Evolutionary conservation across 352 stramenopile genomes (phyloP).

Genomic region (Achlya hypogyna): DNA sequence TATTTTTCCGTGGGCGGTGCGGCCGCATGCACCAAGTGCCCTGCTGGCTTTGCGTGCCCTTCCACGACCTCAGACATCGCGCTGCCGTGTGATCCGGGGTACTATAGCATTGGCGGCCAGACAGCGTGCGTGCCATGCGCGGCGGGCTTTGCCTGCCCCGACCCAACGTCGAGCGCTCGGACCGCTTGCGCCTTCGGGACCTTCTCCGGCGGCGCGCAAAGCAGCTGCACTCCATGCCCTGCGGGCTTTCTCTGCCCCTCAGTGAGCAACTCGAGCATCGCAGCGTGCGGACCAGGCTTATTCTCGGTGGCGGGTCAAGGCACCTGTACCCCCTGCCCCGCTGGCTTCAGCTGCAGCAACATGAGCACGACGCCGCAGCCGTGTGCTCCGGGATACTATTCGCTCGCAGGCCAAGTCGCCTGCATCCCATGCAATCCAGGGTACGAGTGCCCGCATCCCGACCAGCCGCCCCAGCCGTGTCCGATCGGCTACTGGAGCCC

Average conservation of each 20-base stretch:
- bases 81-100: constrained; percentile 42
- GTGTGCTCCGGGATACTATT: constrained; percentile 75
- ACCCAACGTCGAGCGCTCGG: background rate
- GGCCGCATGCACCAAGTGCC: constrained; percentile 44
- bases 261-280: constrained; percentile 47
- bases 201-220: constrained; percentile 18
- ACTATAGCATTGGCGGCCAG: constrained; percentile 40
- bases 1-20: constrained; percentile 51
- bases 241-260: constrained; percentile 70
- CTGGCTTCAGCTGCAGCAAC: constrained; percentile 71
- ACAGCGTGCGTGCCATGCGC: constrained; percentile 43
- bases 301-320: constrained; percentile 44
- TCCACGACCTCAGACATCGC: constrained; percentile 39
- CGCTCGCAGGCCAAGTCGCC: constrained; percentile 43
- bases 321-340: constrained; percentile 64
- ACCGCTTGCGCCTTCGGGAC: constrained; percentile 23
- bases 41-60: constrained; percentile 65
- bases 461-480: constrained; percentile 68
- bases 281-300: constrained; percentile 46
- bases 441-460: constrained; percentile 71
- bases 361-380: constrained; percentile 52
- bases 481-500: constrained; percentile 83
- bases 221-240: constrained; percentile 32
- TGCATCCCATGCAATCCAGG: constrained; percentile 66
- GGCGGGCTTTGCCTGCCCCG: constrained; percentile 14